Base-by-base conservation (phyloP, 2,329 filamentous ascomycete genomes). In the Dactylellina parvicollis region DNA sequence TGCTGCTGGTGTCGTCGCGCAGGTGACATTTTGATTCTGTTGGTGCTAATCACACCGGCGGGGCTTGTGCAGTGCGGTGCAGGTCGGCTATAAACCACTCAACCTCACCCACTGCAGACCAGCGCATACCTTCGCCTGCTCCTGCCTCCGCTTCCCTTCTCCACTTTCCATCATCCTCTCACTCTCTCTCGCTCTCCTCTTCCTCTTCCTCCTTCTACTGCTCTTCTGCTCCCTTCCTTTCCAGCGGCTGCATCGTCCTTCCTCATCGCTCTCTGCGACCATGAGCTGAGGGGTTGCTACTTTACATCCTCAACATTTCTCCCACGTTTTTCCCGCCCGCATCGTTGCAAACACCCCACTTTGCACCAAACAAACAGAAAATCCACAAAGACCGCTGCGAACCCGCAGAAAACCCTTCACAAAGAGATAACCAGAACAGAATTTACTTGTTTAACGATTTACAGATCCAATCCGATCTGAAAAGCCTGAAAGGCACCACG, bases 61-160 rank as follows among this genome's bases (percentile, higher is more conserved):
- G n/a, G n/a, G n/a, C n/a, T n/a, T n/a, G n/a, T n/a, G n/a, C n/a
- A n/a, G n/a, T n/a, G n/a, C n/a, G n/a, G n/a, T n/a, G n/a, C n/a
- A n/a, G 9, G 42, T 46, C 42, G 42, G 42, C 5, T 46, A 47
- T 62, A 64, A 64, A 64, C 59, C 52, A 46, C 59, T 64, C 59
- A 64, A 54, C 57, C 28, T 52, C 59, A 44, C 34, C 61, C 47
- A 52, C 36, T n/a, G 22, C 59, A 55, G 47, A 22, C 16, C 57
- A 60, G 56, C 56, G 30, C 55, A 59, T 30, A 50, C 32, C 32
- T 22, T 54, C 61, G 46, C 40, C 38, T 52, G 32, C 38, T 60
- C 26, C 47, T 54, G 50, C 59, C 42, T 62, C 40, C 57, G 14
- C 55, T 40, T 57, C 40, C 44, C 20, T 14, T 42, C 3, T 18